These are phyloP conservation scores for Verruconis gallopava DNA, from an alignment of 2,329 filamentous ascomycete species.

Conservation along the genomic window DNA sequence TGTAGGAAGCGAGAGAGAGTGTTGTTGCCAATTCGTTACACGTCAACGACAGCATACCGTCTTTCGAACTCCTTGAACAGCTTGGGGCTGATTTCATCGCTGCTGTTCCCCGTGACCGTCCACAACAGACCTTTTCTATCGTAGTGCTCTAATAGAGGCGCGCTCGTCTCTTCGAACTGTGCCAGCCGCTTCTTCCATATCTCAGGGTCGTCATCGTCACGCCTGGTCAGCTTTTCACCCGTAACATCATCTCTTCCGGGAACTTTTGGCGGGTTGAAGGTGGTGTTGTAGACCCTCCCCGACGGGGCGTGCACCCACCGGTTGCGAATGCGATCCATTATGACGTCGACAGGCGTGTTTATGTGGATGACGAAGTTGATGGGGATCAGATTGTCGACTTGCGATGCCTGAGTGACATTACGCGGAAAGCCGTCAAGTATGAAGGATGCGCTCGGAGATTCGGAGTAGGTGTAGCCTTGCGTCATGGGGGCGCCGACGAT, in stretches of 20 bases:
- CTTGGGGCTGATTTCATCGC: conserved; percentile 91
- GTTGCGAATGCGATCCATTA: conserved; percentile 78
- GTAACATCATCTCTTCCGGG: conserved; percentile 79
- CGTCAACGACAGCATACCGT: conserved; percentile 47
- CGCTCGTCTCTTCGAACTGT: conserved; percentile 79
- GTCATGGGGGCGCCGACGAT: conserved; percentile 28
- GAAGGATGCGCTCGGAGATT: conserved; percentile 72
- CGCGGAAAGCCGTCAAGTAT: conserved; percentile 94
- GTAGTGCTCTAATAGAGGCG: conserved; percentile 80
- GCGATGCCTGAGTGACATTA: conserved; percentile 65
- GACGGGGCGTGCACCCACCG: conserved; percentile 90
- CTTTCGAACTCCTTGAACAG: conserved; percentile 70
- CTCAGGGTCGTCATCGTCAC: conserved; percentile 74
- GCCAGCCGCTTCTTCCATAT: conserved; percentile 70
- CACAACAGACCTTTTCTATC: conserved; percentile 69
- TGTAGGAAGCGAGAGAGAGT: background rate
- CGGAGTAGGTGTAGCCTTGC: conserved; percentile 35
- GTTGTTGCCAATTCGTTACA: background rate
- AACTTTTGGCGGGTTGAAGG: conserved; percentile 75
- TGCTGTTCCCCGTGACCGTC: conserved; percentile 77
- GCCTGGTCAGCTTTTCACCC: conserved; percentile 69
- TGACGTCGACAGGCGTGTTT: conserved; percentile 71
- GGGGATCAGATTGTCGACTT: conserved; percentile 70
- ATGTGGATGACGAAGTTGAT: conserved; percentile 89
- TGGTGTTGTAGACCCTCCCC: conserved; percentile 88